Conservation (phyloP, 202 grass and related monocot species). For the Dendrocalamus latiflorus region DNA sequence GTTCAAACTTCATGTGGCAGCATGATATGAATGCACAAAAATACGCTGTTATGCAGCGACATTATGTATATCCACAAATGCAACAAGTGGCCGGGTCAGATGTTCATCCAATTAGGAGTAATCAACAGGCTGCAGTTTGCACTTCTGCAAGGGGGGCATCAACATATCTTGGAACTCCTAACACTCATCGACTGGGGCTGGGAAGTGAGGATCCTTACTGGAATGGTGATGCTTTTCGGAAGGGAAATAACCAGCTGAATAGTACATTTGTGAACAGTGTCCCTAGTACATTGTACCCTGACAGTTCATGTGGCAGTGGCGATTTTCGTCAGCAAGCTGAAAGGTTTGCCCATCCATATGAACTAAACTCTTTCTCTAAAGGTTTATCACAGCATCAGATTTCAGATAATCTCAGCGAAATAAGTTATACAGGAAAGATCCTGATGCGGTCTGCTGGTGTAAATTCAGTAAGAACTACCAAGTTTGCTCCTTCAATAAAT, state of each 20-base stretch:
- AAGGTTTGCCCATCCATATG: constrained; percentile 16
- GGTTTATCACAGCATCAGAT: not conserved
- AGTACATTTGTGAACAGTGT: constrained; percentile 17
- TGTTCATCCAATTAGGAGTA: constrained; percentile 24
- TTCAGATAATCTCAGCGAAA: constrained; percentile 16
- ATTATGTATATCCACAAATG: constrained; percentile 28
- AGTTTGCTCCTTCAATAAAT: constrained; percentile 16
- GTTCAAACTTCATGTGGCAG: constrained; percentile 36
- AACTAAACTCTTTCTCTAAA: constrained; percentile 8
- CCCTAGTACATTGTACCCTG: constrained; percentile 23
- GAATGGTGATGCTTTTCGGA: constrained; percentile 24
- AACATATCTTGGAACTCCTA: constrained; percentile 24
- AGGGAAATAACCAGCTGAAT: constrained; percentile 28
- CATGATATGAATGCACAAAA: constrained; percentile 24
- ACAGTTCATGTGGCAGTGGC: constrained; percentile 29
- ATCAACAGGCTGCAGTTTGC: constrained; percentile 8
- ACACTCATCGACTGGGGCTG: constrained; percentile 15
- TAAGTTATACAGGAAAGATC: constrained; percentile 30
- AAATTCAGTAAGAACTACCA: constrained; percentile 15
- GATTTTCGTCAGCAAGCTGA: constrained; percentile 17
- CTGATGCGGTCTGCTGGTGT: constrained; percentile 25
- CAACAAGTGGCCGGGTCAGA: constrained; percentile 22
- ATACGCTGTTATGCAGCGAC: constrained; percentile 22
- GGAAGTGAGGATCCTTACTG: constrained; percentile 32
- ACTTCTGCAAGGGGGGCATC: not conserved